Base-by-base conservation (phyloP, 1,284 basidiomycete genomes). In the Athelia psychrophila region DNA sequence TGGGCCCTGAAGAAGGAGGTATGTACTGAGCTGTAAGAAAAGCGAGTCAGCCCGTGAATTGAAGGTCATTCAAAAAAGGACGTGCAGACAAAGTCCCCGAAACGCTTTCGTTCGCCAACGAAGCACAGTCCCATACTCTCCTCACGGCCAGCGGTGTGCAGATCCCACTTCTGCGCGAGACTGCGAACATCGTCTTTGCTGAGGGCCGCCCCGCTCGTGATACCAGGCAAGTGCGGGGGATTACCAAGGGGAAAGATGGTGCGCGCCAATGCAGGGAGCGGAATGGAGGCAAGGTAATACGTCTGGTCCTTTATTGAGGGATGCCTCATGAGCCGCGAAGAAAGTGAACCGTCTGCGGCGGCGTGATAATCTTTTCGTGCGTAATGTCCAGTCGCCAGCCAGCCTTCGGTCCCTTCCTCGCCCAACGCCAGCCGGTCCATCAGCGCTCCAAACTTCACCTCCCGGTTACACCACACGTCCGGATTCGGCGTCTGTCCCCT, bases 91-190 rank as follows among this genome's bases (percentile, higher is more conserved):
- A 95, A 96, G 15, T 81, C 72, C 42, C 78, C 77, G 62, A 96
- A 96, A 49, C 75, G 79, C 16, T 79, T 76, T 60, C 86, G 83
- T 68, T 95, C 82, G 13, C 95, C 96, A 8, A 98, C 87, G 59
- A 98, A 98, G 64, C 96, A 98, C n/a, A 98, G 80, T 0, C 96
- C 96, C 88, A 98, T 96, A 67, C 91, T 95, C 65, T 99, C 96
- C 20, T 77, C 78, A 50, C 93, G 78, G 2, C 81, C 75, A 1
- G 93, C 92, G 0, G 91, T 97, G 2, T 88, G 86, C 10, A 99
- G 71, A 0, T 67, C 69, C 65, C 81, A 82, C 38, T 80, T 66
- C 3, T 70, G 68, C 0, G 96, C 96, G n/a, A 97, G 71, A 52
- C 79, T 75, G n/a, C 93, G 79, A 0, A 98, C 92, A 55, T 88